These are phyloP conservation scores for Coemansia sp. DNA, from an alignment of 192 early-diverging fungal genomes.

Conservation along the genomic window DNA sequence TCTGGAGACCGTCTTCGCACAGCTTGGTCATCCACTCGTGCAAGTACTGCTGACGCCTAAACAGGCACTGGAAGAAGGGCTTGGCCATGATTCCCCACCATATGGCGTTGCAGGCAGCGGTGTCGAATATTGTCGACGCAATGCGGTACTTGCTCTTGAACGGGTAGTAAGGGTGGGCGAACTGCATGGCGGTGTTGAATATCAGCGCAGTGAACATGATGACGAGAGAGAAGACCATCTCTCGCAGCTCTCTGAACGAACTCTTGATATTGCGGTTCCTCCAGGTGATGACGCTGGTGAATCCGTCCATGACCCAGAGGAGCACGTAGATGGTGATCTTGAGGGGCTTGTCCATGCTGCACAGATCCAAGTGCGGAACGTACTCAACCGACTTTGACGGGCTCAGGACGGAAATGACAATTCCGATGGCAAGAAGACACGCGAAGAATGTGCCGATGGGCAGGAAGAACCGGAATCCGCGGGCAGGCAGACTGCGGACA, in stretches of 20 bases:
- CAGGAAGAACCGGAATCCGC: constrained; percentile 23
- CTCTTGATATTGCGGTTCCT: constrained; percentile 38
- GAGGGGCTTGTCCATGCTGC: constrained; percentile 18
- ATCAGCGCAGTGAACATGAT: constrained; percentile 20
- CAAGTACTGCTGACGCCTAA: constrained; percentile 25
- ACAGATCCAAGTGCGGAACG: constrained; percentile 13
- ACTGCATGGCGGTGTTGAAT: constrained; percentile 17
- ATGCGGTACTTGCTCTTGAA: constrained; percentile 18
- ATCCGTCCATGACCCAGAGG: constrained; percentile 15
- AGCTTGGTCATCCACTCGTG: constrained; percentile 21
- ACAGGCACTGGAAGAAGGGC: constrained; percentile 21
- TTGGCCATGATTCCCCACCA: constrained; percentile 38
- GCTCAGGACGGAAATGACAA: constrained; percentile 14
- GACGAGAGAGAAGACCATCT: constrained; percentile 25
- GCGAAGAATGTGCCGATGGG: constrained; percentile 15
- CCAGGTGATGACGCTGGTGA: constrained; percentile 23
- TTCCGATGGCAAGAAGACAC: constrained; percentile 13
- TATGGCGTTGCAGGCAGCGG: constrained; percentile 7
- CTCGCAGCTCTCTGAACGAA: constrained; percentile 40
- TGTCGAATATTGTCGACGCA: constrained; percentile 26
- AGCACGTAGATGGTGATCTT: constrained; percentile 27
- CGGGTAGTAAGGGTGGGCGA: constrained; percentile 20
- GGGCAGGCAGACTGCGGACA: constrained; percentile 3
- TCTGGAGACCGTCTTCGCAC: constrained; percentile 24
- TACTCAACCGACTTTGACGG: constrained; percentile 12